Conservation (phyloP, 495 filamentous ascomycete species). For the Elaphomyces granulatus region DNA sequence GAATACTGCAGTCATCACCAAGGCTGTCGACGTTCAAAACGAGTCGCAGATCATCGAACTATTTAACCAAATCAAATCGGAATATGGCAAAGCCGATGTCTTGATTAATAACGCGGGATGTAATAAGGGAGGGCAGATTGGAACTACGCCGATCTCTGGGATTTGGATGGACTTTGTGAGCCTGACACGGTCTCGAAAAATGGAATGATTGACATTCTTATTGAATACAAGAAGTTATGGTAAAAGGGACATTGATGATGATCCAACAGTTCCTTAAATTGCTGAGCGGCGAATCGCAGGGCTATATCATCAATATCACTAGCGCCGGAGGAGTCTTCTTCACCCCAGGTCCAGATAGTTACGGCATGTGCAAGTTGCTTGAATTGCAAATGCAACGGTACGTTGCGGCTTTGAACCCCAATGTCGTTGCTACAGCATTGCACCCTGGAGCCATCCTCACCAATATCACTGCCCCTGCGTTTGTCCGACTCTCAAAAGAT, state of each 20-base stretch:
- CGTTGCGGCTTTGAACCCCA: slow-evolving; percentile 15
- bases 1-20: slow-evolving; percentile 12
- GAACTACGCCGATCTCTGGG: too few species aligned
- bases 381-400: neutral
- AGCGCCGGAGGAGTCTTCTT: neutral
- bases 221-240: neutral
- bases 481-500: neutral
- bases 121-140: too few species aligned
- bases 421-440: slow-evolving; percentile 26
- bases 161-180: neutral
- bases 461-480: slow-evolving; percentile 15
- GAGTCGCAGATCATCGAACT: slow-evolving; percentile 23
- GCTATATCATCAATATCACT: neutral
- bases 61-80: slow-evolving; percentile 12
- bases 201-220: neutral
- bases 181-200: neutral
- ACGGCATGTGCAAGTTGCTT: neutral
- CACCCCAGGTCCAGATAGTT: neutral
- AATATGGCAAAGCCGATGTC: slow-evolving; percentile 38
- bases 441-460: slow-evolving; percentile 33
- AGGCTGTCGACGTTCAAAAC: slow-evolving; percentile 25
- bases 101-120: slow-evolving; percentile 80
- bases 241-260: neutral
- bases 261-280: neutral
- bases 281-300: neutral